A percentile compares a stretch with the other conserved stretches of the same genome.
Conservation (phyloP, 192 early-diverging fungal genomes). For the Backusella macrospora region DNA sequence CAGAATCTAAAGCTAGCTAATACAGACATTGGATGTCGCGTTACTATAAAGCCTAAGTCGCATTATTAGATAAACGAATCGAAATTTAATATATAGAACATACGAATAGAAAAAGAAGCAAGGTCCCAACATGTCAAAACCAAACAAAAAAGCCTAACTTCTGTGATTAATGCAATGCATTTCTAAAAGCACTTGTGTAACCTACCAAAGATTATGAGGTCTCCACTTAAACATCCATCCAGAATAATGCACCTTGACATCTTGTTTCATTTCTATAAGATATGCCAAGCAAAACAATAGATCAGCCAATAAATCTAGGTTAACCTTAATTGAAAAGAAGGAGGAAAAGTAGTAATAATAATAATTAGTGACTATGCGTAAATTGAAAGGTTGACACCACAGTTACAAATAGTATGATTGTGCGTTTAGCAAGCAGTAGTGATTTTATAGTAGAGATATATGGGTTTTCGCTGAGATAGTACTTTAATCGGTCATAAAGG, state of each 20-base stretch:
- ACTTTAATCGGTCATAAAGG: background rate
- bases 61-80: constrained; percentile 4
- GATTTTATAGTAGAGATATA: constrained; percentile 19
- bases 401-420: constrained; percentile 36
- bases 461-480: background rate
- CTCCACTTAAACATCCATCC: constrained; percentile 54
- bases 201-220: constrained; percentile 44
- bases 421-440: constrained; percentile 21
- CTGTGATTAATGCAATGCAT: background rate
- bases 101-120: constrained; percentile 32
- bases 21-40: constrained; percentile 28
- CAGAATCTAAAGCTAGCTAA: constrained; percentile 47
- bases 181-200: background rate
- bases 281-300: constrained; percentile 58
- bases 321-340: constrained; percentile 36
- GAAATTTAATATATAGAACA: background rate
- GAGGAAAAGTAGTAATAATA: background rate
- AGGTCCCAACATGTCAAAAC: constrained; percentile 31
- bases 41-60: constrained; percentile 12
- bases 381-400: constrained; percentile 35
- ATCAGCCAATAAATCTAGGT: constrained; percentile 57
- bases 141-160: constrained; percentile 29
- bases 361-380: constrained; percentile 43
- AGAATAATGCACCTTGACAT: constrained; percentile 35
- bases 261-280: constrained; percentile 54